Conservation (phyloP, 176 grass and related monocot genomes). For the Thinopyrum elongatum region DNA sequence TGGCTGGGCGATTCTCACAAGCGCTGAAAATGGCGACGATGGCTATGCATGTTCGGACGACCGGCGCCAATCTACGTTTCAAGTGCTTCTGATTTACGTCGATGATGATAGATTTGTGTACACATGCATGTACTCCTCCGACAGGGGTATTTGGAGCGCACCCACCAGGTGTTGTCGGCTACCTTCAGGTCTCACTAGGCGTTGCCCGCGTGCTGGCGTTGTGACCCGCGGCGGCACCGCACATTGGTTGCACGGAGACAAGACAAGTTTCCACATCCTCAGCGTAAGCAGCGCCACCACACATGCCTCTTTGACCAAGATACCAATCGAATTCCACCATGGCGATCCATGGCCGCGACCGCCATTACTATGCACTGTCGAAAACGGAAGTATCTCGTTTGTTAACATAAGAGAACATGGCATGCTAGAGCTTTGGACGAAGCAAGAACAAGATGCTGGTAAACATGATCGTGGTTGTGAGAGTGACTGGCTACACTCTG, state of each 20-base stretch:
- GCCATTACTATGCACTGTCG: not conserved
- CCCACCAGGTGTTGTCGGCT: not conserved
- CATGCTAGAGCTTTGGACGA: not conserved
- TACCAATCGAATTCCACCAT: not conserved
- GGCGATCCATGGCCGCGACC: not conserved
- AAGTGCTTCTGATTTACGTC: no score
- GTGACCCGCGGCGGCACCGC: not conserved
- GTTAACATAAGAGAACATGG: not conserved
- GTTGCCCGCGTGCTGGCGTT: not conserved
- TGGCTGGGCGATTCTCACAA: not conserved
- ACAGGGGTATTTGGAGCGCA: not conserved
- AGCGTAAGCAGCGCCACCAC: not conserved
- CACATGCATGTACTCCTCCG: no score
- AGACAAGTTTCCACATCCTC: not conserved
- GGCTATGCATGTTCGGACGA: not conserved
- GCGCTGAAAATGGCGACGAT: not conserved
- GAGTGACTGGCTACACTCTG: no score
- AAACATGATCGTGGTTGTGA: not conserved
- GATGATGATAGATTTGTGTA: no score
- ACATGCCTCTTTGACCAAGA: not conserved
- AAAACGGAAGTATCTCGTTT: not conserved
- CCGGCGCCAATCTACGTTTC: no score
- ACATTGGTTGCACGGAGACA: not conserved
- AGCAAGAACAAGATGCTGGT: not conserved
- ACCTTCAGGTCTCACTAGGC: not conserved